Conservation (phyloP, 441 rosid genomes). For the Gossypium gossypioides region DNA sequence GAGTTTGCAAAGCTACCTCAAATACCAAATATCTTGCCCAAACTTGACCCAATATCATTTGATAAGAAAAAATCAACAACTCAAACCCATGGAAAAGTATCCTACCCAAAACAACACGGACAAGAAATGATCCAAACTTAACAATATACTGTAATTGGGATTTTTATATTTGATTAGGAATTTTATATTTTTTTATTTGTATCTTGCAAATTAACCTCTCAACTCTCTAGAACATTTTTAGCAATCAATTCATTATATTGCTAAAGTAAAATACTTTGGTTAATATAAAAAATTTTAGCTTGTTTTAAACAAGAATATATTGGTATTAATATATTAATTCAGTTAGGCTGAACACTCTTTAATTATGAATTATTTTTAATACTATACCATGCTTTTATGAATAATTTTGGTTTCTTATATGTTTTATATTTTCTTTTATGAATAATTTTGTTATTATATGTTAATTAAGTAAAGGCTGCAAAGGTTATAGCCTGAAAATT, state of each 20-base stretch:
- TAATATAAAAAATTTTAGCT: background rate
- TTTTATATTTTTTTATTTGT: background rate
- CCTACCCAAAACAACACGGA: background rate
- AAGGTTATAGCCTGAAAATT: background rate
- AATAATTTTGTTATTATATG: background rate
- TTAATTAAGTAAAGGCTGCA: background rate
- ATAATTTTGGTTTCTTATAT: background rate
- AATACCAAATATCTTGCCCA: background rate
- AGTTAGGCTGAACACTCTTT: background rate
- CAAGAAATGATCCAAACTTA: background rate
- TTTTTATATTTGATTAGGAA: background rate
- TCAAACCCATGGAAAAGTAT: background rate
- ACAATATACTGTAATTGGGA: background rate
- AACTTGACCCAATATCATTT: background rate
- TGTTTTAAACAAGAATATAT: background rate
- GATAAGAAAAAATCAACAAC: background rate
- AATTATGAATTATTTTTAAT: too few relatives aligned
- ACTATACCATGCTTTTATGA: background rate
- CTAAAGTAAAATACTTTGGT: background rate
- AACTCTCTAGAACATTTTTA: background rate
- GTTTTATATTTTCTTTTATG: background rate
- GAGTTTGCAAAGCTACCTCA: background rate
- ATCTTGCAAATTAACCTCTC: background rate
- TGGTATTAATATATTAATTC: background rate
- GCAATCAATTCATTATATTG: background rate